Evolutionary conservation across 192 early-diverging fungal species (phyloP).

Genomic region (Spizellomyces sp.): DNA sequence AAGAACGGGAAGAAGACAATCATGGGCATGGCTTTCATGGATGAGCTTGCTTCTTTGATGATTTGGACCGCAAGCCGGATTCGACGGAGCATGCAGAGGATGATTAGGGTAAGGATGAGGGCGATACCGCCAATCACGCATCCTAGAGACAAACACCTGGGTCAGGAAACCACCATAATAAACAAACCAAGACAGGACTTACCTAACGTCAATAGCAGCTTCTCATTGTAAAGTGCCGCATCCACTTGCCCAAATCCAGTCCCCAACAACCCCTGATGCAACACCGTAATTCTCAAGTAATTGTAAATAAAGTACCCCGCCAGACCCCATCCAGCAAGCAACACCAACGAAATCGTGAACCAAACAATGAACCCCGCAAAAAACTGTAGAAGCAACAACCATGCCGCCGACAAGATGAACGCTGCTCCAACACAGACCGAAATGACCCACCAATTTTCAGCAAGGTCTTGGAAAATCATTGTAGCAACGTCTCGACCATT

Average conservation of each 20-base stretch:
- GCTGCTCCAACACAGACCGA: conserved; percentile 33
- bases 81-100: conserved; percentile 47
- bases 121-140: conserved; percentile 36
- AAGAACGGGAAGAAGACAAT: conserved; percentile 39
- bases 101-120: conserved; percentile 44
- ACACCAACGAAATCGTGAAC: conserved; percentile 32
- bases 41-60: conserved; percentile 50
- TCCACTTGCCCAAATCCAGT: conserved; percentile 14
- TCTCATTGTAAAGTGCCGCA: conserved; percentile 22
- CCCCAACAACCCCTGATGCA: conserved; percentile 17
- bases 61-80: conserved; percentile 55
- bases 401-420: conserved; percentile 43
- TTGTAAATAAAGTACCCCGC: conserved; percentile 30
- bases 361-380: conserved; percentile 43
- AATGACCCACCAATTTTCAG: conserved; percentile 34
- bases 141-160: conserved; percentile 17
- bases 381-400: conserved; percentile 42
- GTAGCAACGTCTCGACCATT: conserved; percentile 19
- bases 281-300: conserved; percentile 23
- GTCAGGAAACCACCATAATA: conserved; percentile 5
- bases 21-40: conserved; percentile 49
- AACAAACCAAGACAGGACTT: conserved; percentile 29
- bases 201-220: conserved; percentile 24
- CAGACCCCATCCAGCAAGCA: conserved; percentile 17
- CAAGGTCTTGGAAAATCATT: conserved; percentile 32